Evolutionary conservation across 345 rosid genomes (phyloP).

Genomic region (Brassica rapa): DNA sequence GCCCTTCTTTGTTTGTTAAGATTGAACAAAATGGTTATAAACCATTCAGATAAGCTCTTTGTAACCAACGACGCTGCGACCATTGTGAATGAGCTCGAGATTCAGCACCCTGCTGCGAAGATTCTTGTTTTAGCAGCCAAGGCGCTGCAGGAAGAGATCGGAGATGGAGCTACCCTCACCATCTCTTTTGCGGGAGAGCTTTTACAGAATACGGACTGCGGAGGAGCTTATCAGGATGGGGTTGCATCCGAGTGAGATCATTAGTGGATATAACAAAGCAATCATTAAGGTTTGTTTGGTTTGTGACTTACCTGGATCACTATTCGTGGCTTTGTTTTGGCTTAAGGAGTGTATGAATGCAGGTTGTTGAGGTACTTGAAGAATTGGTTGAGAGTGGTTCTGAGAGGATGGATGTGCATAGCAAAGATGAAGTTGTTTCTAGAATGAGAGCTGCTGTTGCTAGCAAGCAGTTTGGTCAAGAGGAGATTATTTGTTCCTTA

Average conservation of each 20-base stretch:
- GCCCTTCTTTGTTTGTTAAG: slow-evolving; percentile 44
- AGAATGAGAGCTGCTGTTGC: slow-evolving; percentile 97
- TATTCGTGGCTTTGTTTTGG: background rate
- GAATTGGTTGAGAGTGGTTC: slow-evolving; percentile 85
- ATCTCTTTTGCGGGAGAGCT: slow-evolving; percentile 95
- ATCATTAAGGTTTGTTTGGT: slow-evolving; percentile 24
- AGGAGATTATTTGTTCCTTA: slow-evolving; percentile 69
- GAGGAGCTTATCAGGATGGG: slow-evolving; percentile 97
- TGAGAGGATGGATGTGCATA: slow-evolving; percentile 89
- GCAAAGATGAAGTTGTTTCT: slow-evolving; percentile 66
- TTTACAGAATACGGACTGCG: slow-evolving; percentile 57
- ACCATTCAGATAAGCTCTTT: slow-evolving; percentile 87
- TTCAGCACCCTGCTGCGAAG: slow-evolving; percentile 98
- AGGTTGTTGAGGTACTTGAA: slow-evolving; percentile 66
- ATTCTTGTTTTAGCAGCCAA: slow-evolving; percentile 85
- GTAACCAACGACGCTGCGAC: slow-evolving; percentile 95
- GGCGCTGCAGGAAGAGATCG: slow-evolving; percentile 99
- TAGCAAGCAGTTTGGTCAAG: slow-evolving; percentile 97
- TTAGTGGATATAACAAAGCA: slow-evolving; percentile 86
- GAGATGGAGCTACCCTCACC: slow-evolving; percentile 90
- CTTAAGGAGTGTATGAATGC: background rate
- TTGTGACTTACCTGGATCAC: background rate
- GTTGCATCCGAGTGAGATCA: slow-evolving; percentile 92
- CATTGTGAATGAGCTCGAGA: slow-evolving; percentile 91
- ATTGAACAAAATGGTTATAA: slow-evolving; percentile 98